Conservation (phyloP, 2,329 filamentous ascomycete species). For the Penicillium sclerotiorum region DNA sequence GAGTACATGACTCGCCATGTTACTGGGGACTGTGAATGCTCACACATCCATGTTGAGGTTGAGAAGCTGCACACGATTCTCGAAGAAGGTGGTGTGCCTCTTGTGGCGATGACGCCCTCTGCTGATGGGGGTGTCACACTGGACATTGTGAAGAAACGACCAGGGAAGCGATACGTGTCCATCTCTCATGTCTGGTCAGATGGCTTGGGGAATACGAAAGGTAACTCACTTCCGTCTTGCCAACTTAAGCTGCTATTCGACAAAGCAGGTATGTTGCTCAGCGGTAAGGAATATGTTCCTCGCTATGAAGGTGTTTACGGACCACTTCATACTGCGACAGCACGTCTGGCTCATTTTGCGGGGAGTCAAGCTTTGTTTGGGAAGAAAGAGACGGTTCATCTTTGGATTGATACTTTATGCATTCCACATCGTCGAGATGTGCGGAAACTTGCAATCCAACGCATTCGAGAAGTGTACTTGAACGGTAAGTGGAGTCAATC, state of each 20-base stretch:
- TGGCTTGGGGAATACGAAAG: neutral
- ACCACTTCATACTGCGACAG: neutral
- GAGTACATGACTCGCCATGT: slow-evolving; percentile 13
- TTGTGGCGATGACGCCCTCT: neutral
- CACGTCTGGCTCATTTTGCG: neutral
- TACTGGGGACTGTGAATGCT: slow-evolving; percentile 6
- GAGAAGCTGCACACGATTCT: neutral
- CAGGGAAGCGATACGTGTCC: neutral
- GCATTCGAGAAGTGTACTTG: slow-evolving; percentile 13
- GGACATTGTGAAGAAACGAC: neutral
- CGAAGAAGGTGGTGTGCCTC: neutral
- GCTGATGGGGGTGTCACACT: neutral
- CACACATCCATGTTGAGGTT: slow-evolving; percentile 1
- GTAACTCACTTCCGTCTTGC: neutral
- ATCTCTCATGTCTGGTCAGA: neutral
- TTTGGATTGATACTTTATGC: slow-evolving; percentile 18
- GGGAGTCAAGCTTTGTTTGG: neutral
- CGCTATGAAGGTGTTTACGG: neutral
- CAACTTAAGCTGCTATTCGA: neutral
- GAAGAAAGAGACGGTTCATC: slow-evolving; percentile 8
- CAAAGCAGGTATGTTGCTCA: neutral
- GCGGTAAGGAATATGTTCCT: neutral
- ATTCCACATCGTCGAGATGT: slow-evolving; percentile 16
- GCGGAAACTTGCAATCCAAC: slow-evolving; percentile 14
- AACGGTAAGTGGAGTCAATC: slow-evolving; percentile 11